These are phyloP conservation scores for Ophiocordyceps camponoti-saundersi DNA, from an alignment of 2,329 filamentous ascomycete genomes.

Conservation along the genomic window DNA sequence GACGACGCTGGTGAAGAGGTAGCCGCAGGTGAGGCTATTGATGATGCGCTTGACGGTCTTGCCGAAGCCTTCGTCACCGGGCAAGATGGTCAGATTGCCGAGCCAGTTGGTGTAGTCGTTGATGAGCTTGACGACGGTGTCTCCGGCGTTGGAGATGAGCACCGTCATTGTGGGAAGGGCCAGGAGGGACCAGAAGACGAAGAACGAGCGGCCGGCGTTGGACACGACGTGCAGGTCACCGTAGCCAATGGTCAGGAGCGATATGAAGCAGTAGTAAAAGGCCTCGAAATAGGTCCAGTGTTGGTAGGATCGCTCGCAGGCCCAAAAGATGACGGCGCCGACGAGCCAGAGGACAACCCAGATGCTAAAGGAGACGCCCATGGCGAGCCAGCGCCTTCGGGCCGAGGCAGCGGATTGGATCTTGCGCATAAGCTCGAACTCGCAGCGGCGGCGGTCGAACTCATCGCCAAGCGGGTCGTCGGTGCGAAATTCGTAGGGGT, in stretches of 20 bases:
- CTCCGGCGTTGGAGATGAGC: constrained; percentile 66
- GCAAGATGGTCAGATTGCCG: constrained; percentile 43
- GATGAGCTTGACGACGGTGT: constrained; percentile 57
- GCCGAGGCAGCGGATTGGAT: constrained; percentile 51
- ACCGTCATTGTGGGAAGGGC: constrained; percentile 81
- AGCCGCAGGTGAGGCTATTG: constrained; percentile 24
- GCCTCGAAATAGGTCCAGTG: constrained; percentile 60
- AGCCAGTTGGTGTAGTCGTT: constrained; percentile 37
- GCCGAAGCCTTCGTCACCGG: constrained; percentile 32
- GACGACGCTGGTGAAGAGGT: constrained; percentile 15
- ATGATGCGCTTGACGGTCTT: constrained; percentile 26
- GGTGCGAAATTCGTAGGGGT: constrained; percentile 3
- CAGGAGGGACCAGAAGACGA: constrained; percentile 82
- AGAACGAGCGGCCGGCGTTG: constrained; percentile 67
- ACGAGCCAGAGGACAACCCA: constrained; percentile 67
- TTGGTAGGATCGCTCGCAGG: constrained; percentile 34
- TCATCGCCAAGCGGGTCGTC: constrained; percentile 18
- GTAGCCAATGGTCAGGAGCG: constrained; percentile 73
- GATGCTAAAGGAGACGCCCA: constrained; percentile 47
- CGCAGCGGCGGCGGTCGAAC: constrained; percentile 44
- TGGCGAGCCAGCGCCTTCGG: constrained; percentile 58
- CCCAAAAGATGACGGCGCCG: constrained; percentile 58
- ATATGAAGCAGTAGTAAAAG: constrained; percentile 75
- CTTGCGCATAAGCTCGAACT: constrained; percentile 66
- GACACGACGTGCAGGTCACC: constrained; percentile 65